A percentile compares a stretch with the other conserved stretches of the same genome.
Conservation (phyloP, 257 asterid species). For the Striga asiatica region DNA sequence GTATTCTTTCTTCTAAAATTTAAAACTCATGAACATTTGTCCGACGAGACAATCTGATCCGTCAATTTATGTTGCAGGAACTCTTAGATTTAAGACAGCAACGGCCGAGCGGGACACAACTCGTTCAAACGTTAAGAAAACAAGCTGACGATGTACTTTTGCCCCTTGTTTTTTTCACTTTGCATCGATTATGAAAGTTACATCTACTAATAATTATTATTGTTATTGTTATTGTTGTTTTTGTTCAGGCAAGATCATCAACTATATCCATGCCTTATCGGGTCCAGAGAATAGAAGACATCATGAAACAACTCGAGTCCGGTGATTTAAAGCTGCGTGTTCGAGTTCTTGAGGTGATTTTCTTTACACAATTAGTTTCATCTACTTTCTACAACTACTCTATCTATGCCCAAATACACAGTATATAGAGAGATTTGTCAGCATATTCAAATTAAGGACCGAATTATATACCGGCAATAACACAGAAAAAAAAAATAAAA, state of each 20-base stretch:
- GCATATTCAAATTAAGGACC: too few relatives aligned
- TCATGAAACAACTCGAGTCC: constrained; percentile 74
- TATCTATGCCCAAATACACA: too few relatives aligned
- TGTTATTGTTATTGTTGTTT: neutral
- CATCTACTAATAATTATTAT: neutral
- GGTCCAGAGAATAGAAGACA: constrained; percentile 77
- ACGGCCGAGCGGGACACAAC: constrained; percentile 46
- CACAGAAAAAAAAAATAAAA: too few relatives aligned
- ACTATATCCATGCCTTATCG: constrained; percentile 91
- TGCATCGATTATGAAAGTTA: neutral
- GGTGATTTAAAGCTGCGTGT: constrained; percentile 94
- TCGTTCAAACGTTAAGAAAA: constrained; percentile 72
- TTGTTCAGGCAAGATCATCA: constrained; percentile 62
- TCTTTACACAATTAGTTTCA: neutral
- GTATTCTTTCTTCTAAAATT: neutral
- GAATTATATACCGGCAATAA: too few relatives aligned
- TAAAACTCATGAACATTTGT: neutral
- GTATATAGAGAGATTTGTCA: too few relatives aligned
- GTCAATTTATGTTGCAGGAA: constrained; percentile 37
- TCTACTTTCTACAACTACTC: too few relatives aligned
- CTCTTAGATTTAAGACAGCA: constrained; percentile 68
- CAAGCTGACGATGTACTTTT: constrained; percentile 72
- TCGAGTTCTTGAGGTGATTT: constrained; percentile 84
- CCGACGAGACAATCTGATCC: neutral
- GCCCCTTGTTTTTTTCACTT: too few relatives aligned